Evolutionary conservation across 495 filamentous ascomycete species (phyloP).

Genomic region (Aspergillus sclerotioniger): DNA sequence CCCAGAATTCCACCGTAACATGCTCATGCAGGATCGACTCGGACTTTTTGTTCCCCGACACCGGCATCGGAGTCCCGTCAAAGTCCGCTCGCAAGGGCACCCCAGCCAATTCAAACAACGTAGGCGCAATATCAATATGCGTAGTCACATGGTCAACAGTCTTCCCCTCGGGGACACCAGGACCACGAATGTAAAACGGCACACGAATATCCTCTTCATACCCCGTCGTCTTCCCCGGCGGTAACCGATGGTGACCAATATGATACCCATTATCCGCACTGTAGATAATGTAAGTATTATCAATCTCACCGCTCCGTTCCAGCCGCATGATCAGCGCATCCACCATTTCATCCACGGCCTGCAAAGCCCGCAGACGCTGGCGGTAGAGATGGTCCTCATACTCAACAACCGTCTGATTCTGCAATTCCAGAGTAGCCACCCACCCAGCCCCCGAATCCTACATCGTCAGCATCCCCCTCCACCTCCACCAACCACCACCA

Average conservation of each 20-base stretch:
- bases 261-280: conserved; percentile 75
- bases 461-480: conserved; percentile 51
- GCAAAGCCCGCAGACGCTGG: conserved; percentile 60
- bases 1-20: conserved; percentile 67
- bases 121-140: conserved; percentile 62
- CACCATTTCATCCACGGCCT: conserved; percentile 69
- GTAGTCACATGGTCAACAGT: conserved; percentile 51
- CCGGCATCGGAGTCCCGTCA: conserved; percentile 45
- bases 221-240: conserved; percentile 68
- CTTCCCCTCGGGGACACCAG: conserved; percentile 46
- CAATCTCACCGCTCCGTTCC: conserved; percentile 50
- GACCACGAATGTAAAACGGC: conserved; percentile 61
- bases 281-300: conserved; percentile 71
- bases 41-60: conserved; percentile 18
- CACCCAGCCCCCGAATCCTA: conserved; percentile 63
- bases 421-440: conserved; percentile 53
- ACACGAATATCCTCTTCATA: conserved; percentile 76
- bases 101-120: conserved; percentile 48
- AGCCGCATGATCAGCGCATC: conserved; percentile 54
- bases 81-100: conserved; percentile 40
- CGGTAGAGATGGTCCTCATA: conserved; percentile 70
- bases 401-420: conserved; percentile 55
- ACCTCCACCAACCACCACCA: conserved; percentile 42
- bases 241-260: conserved; percentile 69
- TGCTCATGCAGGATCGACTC: conserved; percentile 55